Evolutionary conservation across 2,329 filamentous ascomycete genomes (phyloP), one percentile per base, ranked within the genome.

Genomic region (Aspergillus vadensis): DNA sequence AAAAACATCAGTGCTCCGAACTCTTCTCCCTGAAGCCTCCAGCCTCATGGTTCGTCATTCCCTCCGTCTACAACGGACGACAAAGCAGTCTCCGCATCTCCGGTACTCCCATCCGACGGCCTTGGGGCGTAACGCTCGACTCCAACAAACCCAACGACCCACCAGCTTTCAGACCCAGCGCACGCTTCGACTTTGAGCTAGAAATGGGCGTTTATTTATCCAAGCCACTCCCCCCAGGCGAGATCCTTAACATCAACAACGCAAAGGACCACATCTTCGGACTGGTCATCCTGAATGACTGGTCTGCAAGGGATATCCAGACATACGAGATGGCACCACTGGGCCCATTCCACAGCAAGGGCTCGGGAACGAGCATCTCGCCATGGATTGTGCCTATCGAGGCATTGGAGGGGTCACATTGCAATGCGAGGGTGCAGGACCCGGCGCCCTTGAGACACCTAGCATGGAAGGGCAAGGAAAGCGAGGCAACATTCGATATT

Each of bases 371-470:
- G 0, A 81, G 79, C 1, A 81, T 88, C 17, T 84, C 82, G 0
- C 84, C 86, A 0, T 88, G 85, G 86, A 73, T 88, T 23, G 72
- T 88, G 3, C 85, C 85, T 0, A 75, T 83, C 0, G 85, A 87
- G 48, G 85, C 86, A 0, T 67, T 88, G 36, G 44, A 39, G 2
- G 43, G 50, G 10, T 47, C 47, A n/a, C 6, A 7, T 1, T 62
- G 57, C 36, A 19, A 44, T 4, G 41, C 32, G 10, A 61, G 57
- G 3, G 23, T 10, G 4, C 62, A 64, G 44, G 17, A 52, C 12
- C 56, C 60, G 1, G 15, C 8, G 23, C 58, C 58, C 21, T 44
- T 66, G 43, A 25, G 3, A 44, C 58, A 66, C 60, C 41, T 64
- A 30, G 41, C 30, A 10, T 64, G 53, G 58, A 58, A 43, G 43